These are phyloP conservation scores for Cystofilobasidium macerans DNA, from an alignment of 768 basidiomycete genomes.

Conservation along the genomic window DNA sequence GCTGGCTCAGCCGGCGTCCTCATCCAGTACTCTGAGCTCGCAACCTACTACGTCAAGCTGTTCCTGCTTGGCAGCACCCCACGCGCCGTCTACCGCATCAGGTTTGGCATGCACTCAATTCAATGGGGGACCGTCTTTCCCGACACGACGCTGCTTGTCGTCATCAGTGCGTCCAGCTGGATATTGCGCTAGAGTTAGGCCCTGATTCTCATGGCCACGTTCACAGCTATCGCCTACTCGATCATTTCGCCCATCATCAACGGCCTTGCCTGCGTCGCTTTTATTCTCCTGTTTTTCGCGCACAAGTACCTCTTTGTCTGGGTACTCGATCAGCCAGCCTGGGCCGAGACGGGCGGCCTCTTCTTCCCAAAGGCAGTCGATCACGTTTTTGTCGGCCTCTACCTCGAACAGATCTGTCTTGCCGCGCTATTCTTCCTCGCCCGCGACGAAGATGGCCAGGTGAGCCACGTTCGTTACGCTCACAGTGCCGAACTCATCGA, in stretches of 20 bases:
- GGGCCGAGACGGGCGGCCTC: constrained; percentile 71
- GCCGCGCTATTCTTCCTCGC: constrained; percentile 84
- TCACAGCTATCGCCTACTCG: constrained; percentile 47
- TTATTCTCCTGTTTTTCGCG: constrained; percentile 63
- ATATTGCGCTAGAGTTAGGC: not conserved
- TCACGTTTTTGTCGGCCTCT: constrained; percentile 86
- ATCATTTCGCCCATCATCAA: constrained; percentile 90
- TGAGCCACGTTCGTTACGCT: constrained; percentile 26
- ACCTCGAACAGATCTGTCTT: constrained; percentile 66
- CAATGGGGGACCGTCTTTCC: constrained; percentile 67
- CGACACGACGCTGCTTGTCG: constrained; percentile 59
- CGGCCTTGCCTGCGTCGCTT: constrained; percentile 68
- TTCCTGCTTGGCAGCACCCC: constrained; percentile 79
- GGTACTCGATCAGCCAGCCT: constrained; percentile 43
- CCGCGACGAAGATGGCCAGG: constrained; percentile 45
- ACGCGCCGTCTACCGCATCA: constrained; percentile 69
- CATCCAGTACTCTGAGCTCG: constrained; percentile 6
- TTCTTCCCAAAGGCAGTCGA: constrained; percentile 93
- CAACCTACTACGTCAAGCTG: constrained; percentile 79
- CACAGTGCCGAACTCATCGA: too few relatives aligned
- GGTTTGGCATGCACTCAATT: constrained; percentile 57
- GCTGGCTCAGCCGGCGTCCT: not conserved
- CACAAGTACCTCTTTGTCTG: constrained; percentile 57
- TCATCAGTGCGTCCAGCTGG: constrained; percentile 53
- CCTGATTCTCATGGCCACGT: not conserved